Conservation (phyloP, 2,329 filamentous ascomycete genomes). For the Cladosporium sp. region DNA sequence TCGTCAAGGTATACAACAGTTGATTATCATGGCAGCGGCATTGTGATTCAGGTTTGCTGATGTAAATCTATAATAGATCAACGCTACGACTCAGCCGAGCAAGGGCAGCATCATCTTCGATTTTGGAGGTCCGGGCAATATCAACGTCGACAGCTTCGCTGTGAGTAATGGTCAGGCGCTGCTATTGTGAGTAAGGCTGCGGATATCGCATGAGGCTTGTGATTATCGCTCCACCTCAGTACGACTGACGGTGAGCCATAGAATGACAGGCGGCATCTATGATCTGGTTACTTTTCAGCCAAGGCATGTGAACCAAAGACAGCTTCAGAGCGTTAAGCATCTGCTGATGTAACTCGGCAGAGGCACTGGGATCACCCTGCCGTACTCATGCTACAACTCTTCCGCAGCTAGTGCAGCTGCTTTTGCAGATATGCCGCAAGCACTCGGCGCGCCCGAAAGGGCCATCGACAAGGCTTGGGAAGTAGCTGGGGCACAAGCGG, state of each 20-base stretch:
- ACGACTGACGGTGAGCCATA: neutral
- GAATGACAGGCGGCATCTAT: neutral
- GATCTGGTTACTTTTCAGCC: neutral
- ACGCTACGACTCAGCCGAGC: neutral
- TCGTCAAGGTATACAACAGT: neutral
- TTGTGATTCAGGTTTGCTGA: neutral
- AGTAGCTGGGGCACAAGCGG: neutral
- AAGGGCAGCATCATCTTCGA: neutral
- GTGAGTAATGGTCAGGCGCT: neutral
- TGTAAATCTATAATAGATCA: neutral
- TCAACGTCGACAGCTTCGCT: neutral
- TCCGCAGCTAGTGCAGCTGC: neutral
- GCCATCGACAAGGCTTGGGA: neutral
- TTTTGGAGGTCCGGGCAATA: neutral
- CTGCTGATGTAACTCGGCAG: neutral
- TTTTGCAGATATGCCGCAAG: neutral
- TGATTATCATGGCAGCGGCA: neutral
- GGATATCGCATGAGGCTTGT: neutral
- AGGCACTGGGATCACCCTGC: neutral
- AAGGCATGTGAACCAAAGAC: neutral
- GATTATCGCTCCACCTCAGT: neutral
- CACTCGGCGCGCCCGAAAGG: neutral
- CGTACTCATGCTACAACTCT: neutral
- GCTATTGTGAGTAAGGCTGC: neutral
- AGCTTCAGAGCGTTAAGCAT: neutral